A percentile compares a stretch with the other conserved stretches of the same genome.
Evolutionary conservation across 345 rosid genomes (phyloP).

Genomic region (Fremontodendron californicum): DNA sequence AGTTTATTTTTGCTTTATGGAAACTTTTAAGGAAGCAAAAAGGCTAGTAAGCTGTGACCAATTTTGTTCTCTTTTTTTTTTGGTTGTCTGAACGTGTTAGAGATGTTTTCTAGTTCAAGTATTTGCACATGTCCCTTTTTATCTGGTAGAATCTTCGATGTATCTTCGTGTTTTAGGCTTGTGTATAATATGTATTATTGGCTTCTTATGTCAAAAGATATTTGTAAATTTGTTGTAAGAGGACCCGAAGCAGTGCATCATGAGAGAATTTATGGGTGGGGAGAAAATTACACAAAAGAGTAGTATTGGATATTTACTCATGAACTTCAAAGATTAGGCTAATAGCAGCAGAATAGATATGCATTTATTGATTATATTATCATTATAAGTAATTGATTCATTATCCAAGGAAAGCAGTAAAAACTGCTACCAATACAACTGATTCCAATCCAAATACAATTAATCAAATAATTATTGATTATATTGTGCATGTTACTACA

Average conservation of each 20-base stretch:
- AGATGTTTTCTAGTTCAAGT: not conserved
- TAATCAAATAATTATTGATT: not conserved
- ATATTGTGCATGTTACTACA: not conserved
- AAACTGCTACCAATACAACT: not conserved
- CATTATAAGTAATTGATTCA: too few relatives aligned
- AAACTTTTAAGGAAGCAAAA: not conserved
- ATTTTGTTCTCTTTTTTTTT: not conserved
- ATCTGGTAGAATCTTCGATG: not conserved
- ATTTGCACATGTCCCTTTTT: not conserved
- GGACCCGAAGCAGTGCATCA: not conserved
- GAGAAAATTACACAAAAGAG: not conserved
- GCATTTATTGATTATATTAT: not conserved
- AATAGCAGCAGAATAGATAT: not conserved
- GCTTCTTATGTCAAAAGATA: not conserved
- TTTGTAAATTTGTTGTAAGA: not conserved
- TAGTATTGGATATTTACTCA: not conserved
- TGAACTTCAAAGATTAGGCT: not conserved
- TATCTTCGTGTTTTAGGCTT: not conserved
- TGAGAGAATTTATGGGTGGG: not conserved
- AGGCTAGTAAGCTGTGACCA: not conserved
- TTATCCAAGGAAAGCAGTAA: too few relatives aligned
- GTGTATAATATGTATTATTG: not conserved
- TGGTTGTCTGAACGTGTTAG: not conserved
- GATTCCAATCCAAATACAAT: not conserved
- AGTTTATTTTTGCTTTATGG: not conserved